Evolutionary conservation across 257 asterid species (phyloP).

Genomic region (Euphrasia confusa): DNA sequence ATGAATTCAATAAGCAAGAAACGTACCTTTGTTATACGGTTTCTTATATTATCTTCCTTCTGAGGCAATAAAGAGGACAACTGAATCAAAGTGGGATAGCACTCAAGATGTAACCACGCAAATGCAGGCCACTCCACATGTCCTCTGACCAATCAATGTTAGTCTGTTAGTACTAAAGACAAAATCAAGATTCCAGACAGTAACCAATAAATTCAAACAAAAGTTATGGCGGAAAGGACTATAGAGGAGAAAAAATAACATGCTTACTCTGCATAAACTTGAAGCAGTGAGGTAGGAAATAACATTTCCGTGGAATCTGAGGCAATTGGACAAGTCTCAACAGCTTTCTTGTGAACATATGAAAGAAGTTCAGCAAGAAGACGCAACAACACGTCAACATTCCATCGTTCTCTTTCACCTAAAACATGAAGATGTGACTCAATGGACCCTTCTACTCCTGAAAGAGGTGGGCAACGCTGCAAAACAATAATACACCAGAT

Average conservation of each 20-base stretch:
- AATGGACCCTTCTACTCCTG: conserved; percentile 96
- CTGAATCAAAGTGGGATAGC: conserved; percentile 81
- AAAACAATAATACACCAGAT: conserved; percentile 35
- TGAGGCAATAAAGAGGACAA: conserved; percentile 79
- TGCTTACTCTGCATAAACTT: conserved; percentile 66
- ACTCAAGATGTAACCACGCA: conserved; percentile 84
- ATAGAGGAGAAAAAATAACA: conserved; percentile 23
- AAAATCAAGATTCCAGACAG: conserved; percentile 19
- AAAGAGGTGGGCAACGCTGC: conserved; percentile 93
- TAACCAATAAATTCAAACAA: background rate
- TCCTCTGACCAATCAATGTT: conserved; percentile 54
- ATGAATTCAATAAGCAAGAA: conserved; percentile 13
- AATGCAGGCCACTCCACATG: conserved; percentile 77
- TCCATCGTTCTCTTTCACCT: conserved; percentile 99
- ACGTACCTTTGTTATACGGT: conserved; percentile 66
- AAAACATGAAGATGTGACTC: conserved; percentile 92
- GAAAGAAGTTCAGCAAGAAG: conserved; percentile 73
- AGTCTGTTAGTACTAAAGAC: conserved; percentile 24
- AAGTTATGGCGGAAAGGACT: conserved; percentile 13
- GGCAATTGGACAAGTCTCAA: conserved; percentile 76
- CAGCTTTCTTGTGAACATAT: conserved; percentile 59
- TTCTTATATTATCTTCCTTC: conserved; percentile 88
- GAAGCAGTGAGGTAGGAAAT: conserved; percentile 57
- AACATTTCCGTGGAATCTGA: conserved; percentile 47
- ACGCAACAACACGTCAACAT: conserved; percentile 77